These are phyloP conservation scores for Ehretia macrophylla DNA, from an alignment of 257 asterid genomes.

Conservation along the genomic window DNA sequence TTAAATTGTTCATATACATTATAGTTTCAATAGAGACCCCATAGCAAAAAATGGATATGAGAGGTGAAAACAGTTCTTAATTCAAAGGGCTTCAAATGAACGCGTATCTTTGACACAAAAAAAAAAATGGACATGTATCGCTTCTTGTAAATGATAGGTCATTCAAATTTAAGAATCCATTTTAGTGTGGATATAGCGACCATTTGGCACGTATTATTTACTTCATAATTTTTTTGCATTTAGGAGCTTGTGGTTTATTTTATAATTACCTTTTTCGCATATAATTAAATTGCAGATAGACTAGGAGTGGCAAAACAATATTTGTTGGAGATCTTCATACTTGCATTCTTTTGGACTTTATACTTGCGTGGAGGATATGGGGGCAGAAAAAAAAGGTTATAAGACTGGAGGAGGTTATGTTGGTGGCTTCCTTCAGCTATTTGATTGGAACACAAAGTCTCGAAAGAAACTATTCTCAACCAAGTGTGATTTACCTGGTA, in stretches of 20 bases:
- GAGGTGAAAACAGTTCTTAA: no score
- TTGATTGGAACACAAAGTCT: conserved; percentile 92
- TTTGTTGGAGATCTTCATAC: conserved; percentile 5
- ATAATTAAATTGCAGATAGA: conserved; percentile 28
- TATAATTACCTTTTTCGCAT: not conserved
- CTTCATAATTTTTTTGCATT: not conserved
- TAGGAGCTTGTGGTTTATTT: conserved; percentile 6
- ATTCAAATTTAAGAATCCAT: no score
- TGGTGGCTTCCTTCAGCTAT: conserved; percentile 82
- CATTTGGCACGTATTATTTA: no score
- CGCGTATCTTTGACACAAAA: no score
- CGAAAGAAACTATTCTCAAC: conserved; percentile 72
- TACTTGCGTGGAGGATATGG: conserved; percentile 36
- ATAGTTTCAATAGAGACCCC: no score
- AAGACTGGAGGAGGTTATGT: conserved; percentile 16
- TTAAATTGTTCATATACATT: no score
- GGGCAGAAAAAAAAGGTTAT: conserved; percentile 50
- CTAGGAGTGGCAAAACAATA: conserved; percentile 1
- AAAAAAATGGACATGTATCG: no score
- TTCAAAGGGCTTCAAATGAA: no score
- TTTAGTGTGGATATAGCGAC: no score
- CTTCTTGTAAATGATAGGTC: no score
- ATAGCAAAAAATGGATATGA: no score
- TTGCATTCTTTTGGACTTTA: conserved; percentile 15
- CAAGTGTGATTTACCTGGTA: conserved; percentile 57